phyloP scores from a whole-genome alignment of 495 filamentous ascomycete species.

The Lasiosphaeria miniovina region DNA sequence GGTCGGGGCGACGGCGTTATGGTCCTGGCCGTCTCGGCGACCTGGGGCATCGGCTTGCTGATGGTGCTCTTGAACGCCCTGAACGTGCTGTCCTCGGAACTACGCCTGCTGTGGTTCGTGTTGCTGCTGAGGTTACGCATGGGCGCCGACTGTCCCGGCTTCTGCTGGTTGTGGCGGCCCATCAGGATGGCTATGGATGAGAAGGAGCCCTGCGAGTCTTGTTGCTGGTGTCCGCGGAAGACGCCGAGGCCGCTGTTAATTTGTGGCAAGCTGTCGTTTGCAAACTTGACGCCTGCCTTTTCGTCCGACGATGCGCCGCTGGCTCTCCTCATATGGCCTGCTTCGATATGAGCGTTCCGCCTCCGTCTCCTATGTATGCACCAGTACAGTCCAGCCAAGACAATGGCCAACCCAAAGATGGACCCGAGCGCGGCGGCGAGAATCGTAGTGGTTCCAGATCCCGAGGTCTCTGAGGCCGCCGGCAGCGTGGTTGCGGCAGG shows the following conservation, averaged over 20 bases:
- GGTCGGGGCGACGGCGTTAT: no score
- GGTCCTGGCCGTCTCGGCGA: conserved; percentile 12
- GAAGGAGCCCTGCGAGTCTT: conserved; percentile 48
- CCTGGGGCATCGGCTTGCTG: conserved; percentile 51
- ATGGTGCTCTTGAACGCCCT: conserved; percentile 54
- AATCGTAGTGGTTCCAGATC: conserved; percentile 42
- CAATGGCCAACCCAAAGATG: conserved; percentile 64
- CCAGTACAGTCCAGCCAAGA: conserved; percentile 68
- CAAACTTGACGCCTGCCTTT: conserved; percentile 48
- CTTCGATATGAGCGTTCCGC: conserved; percentile 43
- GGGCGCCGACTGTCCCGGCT: conserved; percentile 33
- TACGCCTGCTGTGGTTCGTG: conserved; percentile 46
- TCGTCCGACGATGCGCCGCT: conserved; percentile 51
- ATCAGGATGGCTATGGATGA: conserved; percentile 58
- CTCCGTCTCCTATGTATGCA: conserved; percentile 59
- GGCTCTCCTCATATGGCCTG: conserved; percentile 46
- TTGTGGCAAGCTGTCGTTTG: conserved; percentile 54
- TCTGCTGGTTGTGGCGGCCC: conserved; percentile 43
- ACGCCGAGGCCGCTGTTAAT: conserved; percentile 31
- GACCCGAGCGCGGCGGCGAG: conserved; percentile 78
- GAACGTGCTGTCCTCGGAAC: conserved; percentile 46
- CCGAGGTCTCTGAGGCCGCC: conserved; percentile 6
- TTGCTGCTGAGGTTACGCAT: conserved; percentile 44
- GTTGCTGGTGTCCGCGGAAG: conserved; percentile 45
- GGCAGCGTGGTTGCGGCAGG: conserved; percentile 30